Evolutionary conservation across 441 rosid species (phyloP).

Genomic region (Syzygium malaccense): DNA sequence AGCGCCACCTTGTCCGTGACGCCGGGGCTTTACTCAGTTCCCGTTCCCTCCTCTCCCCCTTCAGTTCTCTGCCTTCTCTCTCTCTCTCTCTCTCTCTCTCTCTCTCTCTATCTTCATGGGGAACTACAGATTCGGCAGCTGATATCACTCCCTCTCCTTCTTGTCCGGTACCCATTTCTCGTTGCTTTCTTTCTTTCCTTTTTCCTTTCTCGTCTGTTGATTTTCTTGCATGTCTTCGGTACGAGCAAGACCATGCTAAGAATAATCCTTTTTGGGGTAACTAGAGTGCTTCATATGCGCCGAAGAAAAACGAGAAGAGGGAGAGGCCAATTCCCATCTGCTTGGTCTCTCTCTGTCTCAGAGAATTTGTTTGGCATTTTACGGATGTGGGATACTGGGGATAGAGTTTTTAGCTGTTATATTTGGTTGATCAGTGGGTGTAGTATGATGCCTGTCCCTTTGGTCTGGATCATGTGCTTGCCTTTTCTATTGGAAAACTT

Average conservation of each 20-base stretch:
- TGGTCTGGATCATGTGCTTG: neutral
- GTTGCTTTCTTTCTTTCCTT: neutral
- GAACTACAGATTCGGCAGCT: neutral
- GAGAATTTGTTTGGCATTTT: neutral
- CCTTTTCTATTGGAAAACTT: neutral
- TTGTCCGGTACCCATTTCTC: neutral
- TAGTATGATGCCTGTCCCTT: neutral
- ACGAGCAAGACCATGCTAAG: neutral
- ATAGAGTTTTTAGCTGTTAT: neutral
- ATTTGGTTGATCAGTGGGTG: neutral
- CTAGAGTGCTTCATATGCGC: neutral
- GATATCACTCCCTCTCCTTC: neutral
- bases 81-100: neutral
- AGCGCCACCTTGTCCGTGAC: neutral
- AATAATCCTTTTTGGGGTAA: neutral
- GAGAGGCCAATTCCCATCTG: neutral
- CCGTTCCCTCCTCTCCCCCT: neutral
- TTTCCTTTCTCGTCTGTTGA: neutral
- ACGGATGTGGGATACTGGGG: neutral
- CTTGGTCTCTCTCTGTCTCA: neutral
- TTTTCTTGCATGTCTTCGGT: neutral
- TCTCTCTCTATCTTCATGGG: neutral
- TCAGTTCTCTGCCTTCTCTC: neutral
- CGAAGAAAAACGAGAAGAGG: neutral
- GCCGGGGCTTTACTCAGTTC: neutral